Base-by-base conservation (phyloP, 2,329 filamentous ascomycete genomes). In the Emergomyces orientalis region DNA sequence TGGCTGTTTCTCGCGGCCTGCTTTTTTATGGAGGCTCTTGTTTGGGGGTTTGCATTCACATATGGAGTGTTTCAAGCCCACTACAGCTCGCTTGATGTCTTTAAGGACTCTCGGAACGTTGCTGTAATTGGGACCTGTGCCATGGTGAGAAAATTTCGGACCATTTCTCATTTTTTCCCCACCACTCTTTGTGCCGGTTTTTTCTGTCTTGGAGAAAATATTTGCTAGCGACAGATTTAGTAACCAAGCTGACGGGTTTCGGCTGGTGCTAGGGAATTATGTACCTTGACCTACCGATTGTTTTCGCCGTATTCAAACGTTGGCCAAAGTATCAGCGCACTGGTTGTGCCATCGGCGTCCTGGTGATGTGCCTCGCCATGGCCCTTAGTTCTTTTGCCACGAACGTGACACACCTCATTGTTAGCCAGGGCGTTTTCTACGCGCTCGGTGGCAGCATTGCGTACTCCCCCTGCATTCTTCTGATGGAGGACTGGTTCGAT, bases 61-160 rank as follows among this genome's bases (percentile, higher is more conserved):
- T 90, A 86, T 70, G 87, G 87, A 51, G 80, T 90, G 32, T 89
- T 90, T 69, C 86, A 89, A 67, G 80, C 86, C 59, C 13, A 49
- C 45, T 87, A 88, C 72, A 81, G 78, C 43, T 81, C 78, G 1
- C 79, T 86, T 62, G 78, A 79, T 4, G 81, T 83, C 1, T 89
- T 89, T 61, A 63, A 75, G 4, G 79, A 59, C 43, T 67, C 67
- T 19, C 69, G 79, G 0, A 76, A 78, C 49, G 84, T 88, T 58
- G 81, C 86, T 34, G 77, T 85, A 17, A 84, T 90, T 61, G 87
- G 87, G 0, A 88, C 86, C 1, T 84, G 81, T 62, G 79, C 85
- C 2, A 83, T 82, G 84, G 82, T 78, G 70, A 64, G 66, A 63
- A 62, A 9, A 66, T 65, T 64, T 67, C 5, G 68, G 65, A 1